These are phyloP conservation scores for Tolypocladium nubicola DNA, from an alignment of 2,329 filamentous ascomycete species.

Conservation along the genomic window DNA sequence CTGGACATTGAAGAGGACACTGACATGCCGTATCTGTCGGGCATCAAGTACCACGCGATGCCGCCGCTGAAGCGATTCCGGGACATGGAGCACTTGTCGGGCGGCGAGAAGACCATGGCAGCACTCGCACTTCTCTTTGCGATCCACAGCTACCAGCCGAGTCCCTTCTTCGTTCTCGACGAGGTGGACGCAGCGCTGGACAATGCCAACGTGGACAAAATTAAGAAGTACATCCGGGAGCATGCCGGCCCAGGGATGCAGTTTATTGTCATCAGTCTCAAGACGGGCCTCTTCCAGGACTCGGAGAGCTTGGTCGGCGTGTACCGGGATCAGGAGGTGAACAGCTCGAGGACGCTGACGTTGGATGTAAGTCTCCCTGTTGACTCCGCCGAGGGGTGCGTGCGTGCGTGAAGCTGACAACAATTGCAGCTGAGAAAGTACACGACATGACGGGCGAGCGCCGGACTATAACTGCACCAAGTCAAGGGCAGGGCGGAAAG, in stretches of 20 bases:
- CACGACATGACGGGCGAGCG: neutral
- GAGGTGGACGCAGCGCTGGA: conserved; percentile 98
- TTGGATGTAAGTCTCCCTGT: conserved; percentile 72
- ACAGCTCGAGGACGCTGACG: conserved; percentile 83
- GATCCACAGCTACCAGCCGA: conserved; percentile 91
- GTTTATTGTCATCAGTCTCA: conserved; percentile 95
- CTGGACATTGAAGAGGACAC: conserved; percentile 88
- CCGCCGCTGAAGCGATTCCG: conserved; percentile 95
- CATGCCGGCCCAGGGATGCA: conserved; percentile 97
- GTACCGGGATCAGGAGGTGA: conserved; percentile 88
- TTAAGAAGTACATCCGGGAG: conserved; percentile 91
- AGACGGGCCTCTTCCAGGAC: conserved; percentile 91
- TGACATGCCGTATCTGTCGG: conserved; percentile 91
- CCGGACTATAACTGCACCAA: neutral
- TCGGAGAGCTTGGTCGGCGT: conserved; percentile 93
- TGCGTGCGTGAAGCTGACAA: neutral
- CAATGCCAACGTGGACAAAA: conserved; percentile 91
- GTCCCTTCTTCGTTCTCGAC: conserved; percentile 94
- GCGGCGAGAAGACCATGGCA: conserved; percentile 98
- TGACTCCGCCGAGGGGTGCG: neutral
- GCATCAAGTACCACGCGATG: conserved; percentile 98
- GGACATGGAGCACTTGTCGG: conserved; percentile 97
- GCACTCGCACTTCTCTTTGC: conserved; percentile 93
- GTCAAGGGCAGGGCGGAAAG: neutral
- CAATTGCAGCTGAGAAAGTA: neutral